Percentiles rank a stretch among this genome's conserved stretches.
phyloP scores from a whole-genome alignment of 768 basidiomycete genomes.

The Cystofilobasidium capitatum region DNA sequence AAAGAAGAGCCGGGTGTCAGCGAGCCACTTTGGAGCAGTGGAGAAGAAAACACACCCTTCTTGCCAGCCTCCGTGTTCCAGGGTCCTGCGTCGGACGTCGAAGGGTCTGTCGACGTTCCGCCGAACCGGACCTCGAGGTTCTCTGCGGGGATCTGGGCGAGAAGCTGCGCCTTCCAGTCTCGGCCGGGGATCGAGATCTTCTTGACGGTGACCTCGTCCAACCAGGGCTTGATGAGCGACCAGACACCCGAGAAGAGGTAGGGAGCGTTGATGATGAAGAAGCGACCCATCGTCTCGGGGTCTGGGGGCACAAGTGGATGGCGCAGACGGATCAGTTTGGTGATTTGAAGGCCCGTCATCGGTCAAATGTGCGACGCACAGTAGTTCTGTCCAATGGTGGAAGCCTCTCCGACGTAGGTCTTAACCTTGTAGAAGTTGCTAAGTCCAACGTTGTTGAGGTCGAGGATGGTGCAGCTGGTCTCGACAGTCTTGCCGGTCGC shows the following conservation, averaged over 20 bases:
- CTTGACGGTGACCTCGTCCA: constrained; percentile 86
- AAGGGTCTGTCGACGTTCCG: constrained; percentile 68
- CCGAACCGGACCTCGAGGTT: constrained; percentile 80
- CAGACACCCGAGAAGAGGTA: constrained; percentile 86
- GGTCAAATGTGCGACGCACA: constrained; percentile 42
- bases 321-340: background rate
- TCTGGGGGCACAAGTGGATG: constrained; percentile 24
- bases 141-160: constrained; percentile 71
- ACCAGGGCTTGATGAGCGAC: constrained; percentile 79
- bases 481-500: constrained; percentile 74
- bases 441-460: constrained; percentile 58
- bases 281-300: constrained; percentile 68
- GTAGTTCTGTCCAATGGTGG: constrained; percentile 73
- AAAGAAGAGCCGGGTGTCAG: no score
- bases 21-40: no score
- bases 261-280: constrained; percentile 72
- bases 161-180: constrained; percentile 61
- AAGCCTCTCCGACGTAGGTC: constrained; percentile 71
- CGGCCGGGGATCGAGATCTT: constrained; percentile 87
- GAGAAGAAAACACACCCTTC: constrained; percentile 7
- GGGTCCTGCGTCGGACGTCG: constrained; percentile 80
- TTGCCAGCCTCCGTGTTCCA: constrained; percentile 51
- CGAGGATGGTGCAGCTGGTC: constrained; percentile 95
- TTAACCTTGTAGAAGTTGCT: constrained; percentile 77
- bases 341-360: no score